These are phyloP conservation scores for Hemisphaericaspora lyxosophila DNA, from an alignment of 1,139 yeast species.

Conservation along the genomic window DNA sequence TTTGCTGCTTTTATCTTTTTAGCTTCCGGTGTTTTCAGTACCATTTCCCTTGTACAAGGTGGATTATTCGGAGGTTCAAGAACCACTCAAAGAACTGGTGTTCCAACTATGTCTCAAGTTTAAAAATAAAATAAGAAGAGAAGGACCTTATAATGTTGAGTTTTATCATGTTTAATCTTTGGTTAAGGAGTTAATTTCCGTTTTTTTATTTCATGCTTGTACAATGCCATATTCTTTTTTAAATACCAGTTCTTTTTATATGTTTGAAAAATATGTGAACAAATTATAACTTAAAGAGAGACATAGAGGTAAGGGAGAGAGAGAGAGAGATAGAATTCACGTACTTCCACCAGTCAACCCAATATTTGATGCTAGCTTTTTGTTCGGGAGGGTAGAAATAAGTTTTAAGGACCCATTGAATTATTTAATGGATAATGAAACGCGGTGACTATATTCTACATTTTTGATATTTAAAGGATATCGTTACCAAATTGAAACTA, in stretches of 20 bases:
- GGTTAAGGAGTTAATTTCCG: neutral
- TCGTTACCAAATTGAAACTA: neutral
- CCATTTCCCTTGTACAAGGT: constrained; percentile 56
- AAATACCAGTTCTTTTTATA: constrained; percentile 1
- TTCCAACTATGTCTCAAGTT: constrained; percentile 87
- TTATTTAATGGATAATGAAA: neutral
- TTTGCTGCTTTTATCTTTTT: constrained; percentile 77
- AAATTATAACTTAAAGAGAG: neutral
- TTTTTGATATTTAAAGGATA: constrained; percentile 1
- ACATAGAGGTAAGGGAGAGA: neutral
- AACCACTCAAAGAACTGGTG: constrained; percentile 61
- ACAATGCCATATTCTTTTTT: constrained; percentile 1
- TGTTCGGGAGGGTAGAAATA: too few species aligned
- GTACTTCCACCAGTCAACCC: neutral
- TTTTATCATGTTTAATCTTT: neutral
- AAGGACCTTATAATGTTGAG: neutral
- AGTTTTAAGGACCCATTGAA: neutral
- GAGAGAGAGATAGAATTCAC: neutral
- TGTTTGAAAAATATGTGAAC: neutral
- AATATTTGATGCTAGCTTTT: too few species aligned
- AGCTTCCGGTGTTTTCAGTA: constrained; percentile 64
- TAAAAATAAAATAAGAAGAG: constrained; percentile 23
- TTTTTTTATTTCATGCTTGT: constrained; percentile 1
- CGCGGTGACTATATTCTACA: neutral
- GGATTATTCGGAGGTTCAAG: constrained; percentile 71